Evolutionary conservation across 2,329 filamentous ascomycete species (phyloP), one percentile per base, ranked within the genome.

Genomic region (Colletotrichum endophyticum): DNA sequence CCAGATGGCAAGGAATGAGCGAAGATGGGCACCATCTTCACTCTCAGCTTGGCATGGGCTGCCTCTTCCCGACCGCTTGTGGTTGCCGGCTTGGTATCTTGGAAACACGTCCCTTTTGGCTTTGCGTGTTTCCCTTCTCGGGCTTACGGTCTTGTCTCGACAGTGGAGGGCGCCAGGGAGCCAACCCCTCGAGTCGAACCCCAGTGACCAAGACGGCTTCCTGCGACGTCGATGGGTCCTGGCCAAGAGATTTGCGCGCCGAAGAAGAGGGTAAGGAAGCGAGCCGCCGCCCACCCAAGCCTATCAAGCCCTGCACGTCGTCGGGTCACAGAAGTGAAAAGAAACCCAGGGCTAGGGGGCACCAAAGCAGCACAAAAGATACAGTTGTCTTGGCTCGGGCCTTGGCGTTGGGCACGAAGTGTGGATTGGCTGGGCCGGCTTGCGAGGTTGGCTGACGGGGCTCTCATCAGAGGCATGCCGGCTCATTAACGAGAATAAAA

Each of bases 81-180:
- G 66, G 25, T 28, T 77, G 75, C 75, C 75, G 75, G 75, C 75
- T 77, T 77, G 75, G 75, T 75, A 59, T 75, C 75, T 70, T 74
- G 71, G 70, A 57, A 68, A 66, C 30, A 49, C 19, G 44, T 36
- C 71, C 59, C 27, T 32, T 66, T 56, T 61, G 70, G 36, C 8
- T 32, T 12, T 66, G 70, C 25, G n/a, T 53, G 49, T 66, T 62
- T 70, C 49, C 64, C 16, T 66, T 67, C 57, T 32, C 16, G 30
- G 70, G 32, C 19, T n/a, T 70, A 15, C 70, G n/a, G 30, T 59
- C 44, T 56, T 70, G 70, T 68, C 56, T 67, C 49, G 68, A 62
- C 68, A 67, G 70, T 36, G 49, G 34, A 53, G 32, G 61, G 49
- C 70, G 61, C 59, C 28, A 49, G 28, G 34, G 25, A 49, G 28